Evolutionary conservation across 2,329 filamentous ascomycete genomes (phyloP).

Genomic region (Cryphonectria nitschkei): DNA sequence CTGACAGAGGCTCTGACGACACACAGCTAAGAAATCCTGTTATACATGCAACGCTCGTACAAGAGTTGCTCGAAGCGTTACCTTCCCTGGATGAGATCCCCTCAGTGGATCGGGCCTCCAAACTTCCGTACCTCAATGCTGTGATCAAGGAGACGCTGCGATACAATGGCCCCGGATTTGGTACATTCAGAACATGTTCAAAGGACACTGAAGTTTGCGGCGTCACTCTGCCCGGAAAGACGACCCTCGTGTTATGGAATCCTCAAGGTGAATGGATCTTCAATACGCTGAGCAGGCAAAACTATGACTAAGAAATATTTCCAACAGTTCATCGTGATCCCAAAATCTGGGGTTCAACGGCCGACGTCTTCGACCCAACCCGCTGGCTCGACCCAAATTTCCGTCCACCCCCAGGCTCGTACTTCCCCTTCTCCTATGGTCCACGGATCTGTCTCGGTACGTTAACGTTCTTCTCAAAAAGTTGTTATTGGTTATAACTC

Average conservation of each 20-base stretch:
- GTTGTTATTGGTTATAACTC: too few relatives aligned
- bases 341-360: slow-evolving; percentile 9
- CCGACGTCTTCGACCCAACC: slow-evolving; percentile 10
- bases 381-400: slow-evolving; percentile 11
- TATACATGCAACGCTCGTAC: slow-evolving; percentile 8
- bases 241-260: slow-evolving; percentile 9
- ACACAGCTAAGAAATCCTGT: neutral
- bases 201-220: slow-evolving; percentile 8
- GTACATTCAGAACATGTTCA: slow-evolving; percentile 8
- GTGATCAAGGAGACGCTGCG: slow-evolving; percentile 13
- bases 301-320: neutral
- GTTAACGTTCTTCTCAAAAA: neutral
- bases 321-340: slow-evolving; percentile 3
- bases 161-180: slow-evolving; percentile 5
- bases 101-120: slow-evolving; percentile 1
- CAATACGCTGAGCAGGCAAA: neutral
- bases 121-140: slow-evolving; percentile 10
- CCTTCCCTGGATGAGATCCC: neutral
- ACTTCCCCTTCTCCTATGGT: slow-evolving; percentile 9
- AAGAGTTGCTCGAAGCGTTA: neutral
- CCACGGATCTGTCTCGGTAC: slow-evolving; percentile 11
- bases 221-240: slow-evolving; percentile 7
- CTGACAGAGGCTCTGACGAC: neutral
- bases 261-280: slow-evolving; percentile 3
- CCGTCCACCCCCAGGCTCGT: slow-evolving; percentile 10